Base-by-base conservation (phyloP, 768 basidiomycete species). In the Fistulinella prunicolor region DNA sequence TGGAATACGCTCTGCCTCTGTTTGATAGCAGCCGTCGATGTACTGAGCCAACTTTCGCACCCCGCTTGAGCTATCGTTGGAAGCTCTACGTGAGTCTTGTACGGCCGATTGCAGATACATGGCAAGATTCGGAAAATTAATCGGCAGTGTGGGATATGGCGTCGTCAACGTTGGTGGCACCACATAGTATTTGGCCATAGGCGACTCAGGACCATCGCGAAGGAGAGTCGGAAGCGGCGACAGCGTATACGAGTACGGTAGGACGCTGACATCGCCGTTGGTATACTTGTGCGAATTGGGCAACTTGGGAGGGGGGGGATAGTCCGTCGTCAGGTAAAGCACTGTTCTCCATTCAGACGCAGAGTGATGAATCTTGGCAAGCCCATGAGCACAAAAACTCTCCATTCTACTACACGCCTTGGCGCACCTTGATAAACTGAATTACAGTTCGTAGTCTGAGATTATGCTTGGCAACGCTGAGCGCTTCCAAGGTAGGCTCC, bases 281-380 rank as follows among this genome's bases (percentile, higher is more conserved):
- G 68, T 70, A 57, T 74, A 83, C 61, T 73, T 80, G 57, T 72
- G 64, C 3, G 74, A 70, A 32, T 70, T 70, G 5, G 68, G 72
- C 12, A 73, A 50, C 12, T 69, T 70, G 4, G 71, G 57, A 23
- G 86, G 84, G 2, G 80, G 61, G 1, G 82, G 80, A 57, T 82
- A 73, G 58, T 92, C 89, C 45, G 88, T 78, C 1, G 85, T 83
- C 55, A 92, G 80, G 76, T 88, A 91, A 14, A 91, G 64, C 19
- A 91, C 70, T 9, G 83, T 82, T 45, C 84, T 77, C 89, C 89
- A 92, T 16, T 82, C 79, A 5, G 68, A 58, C 0, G 82, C 75
- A 17, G 73, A 59, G 32, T 75, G 79, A 57, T 85, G 80, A 9
- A 83, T 73, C 86, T 89, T 53, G 39, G 23, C 24, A 34, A 57